These are phyloP conservation scores for Penicillium psychrofluorescens DNA, from an alignment of 495 filamentous ascomycete species.

Conservation along the genomic window DNA sequence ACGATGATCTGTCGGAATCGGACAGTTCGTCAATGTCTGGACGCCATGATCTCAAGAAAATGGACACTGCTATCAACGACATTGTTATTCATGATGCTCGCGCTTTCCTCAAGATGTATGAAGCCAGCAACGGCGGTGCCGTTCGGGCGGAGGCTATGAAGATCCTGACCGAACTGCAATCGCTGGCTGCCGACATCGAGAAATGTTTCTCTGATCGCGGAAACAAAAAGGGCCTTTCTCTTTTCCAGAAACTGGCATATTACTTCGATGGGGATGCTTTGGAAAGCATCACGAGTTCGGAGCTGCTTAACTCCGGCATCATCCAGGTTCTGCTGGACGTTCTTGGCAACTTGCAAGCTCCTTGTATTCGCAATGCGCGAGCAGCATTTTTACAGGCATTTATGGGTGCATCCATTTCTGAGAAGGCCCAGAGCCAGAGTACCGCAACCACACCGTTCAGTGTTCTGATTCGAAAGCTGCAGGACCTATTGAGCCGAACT, in stretches of 20 bases:
- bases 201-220: conserved; percentile 54
- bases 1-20: conserved; percentile 62
- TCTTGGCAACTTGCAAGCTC: conserved; percentile 55
- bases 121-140: conserved; percentile 61
- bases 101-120: conserved; percentile 74
- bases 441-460: conserved; percentile 78
- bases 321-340: conserved; percentile 76
- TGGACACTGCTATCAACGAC: conserved; percentile 58
- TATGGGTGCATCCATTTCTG: conserved; percentile 66
- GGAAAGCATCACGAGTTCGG: conserved; percentile 95
- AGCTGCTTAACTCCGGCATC: conserved; percentile 83
- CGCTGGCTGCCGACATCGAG: conserved; percentile 62
- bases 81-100: conserved; percentile 69
- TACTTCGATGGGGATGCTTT: conserved; percentile 84
- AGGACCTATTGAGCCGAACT: conserved; percentile 89
- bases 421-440: conserved; percentile 53
- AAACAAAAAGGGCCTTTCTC: conserved; percentile 40
- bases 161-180: conserved; percentile 67
- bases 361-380: conserved; percentile 52
- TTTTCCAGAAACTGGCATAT: conserved; percentile 73
- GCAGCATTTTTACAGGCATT: conserved; percentile 91
- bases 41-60: conserved; percentile 35
- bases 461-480: conserved; percentile 84
- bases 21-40: conserved; percentile 53
- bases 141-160: conserved; percentile 70